Evolutionary conservation across 768 basidiomycete species (phyloP).

Genomic region (Suillus subalutaceus): DNA sequence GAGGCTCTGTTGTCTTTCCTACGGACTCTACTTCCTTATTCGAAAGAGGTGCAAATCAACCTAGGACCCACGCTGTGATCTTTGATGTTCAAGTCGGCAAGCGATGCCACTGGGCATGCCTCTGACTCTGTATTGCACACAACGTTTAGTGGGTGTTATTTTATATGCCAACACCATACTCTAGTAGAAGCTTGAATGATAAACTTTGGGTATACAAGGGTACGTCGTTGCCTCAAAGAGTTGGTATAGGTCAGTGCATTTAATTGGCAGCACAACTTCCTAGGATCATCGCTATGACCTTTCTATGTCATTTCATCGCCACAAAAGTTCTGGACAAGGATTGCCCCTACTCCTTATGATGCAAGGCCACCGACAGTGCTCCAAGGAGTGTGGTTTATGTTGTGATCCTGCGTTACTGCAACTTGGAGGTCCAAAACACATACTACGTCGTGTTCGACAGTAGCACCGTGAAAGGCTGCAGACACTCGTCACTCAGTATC

Average conservation of each 20-base stretch:
- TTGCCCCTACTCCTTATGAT: not conserved
- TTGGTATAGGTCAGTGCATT: not conserved
- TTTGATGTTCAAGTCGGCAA: not conserved
- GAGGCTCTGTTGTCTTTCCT: not conserved
- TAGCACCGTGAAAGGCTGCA: not conserved
- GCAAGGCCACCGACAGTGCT: not conserved
- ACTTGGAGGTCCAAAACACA: not conserved
- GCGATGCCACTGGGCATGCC: not conserved
- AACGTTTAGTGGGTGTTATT: not conserved
- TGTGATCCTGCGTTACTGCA: not conserved
- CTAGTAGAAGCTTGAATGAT: not conserved
- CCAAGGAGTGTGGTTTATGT: not conserved
- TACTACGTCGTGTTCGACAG: not conserved
- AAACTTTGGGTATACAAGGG: not conserved
- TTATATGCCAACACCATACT: not conserved
- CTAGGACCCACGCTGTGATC: not conserved
- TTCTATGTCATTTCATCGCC: not conserved
- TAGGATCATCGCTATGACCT: not conserved
- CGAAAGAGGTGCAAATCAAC: not conserved
- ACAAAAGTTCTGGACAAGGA: not conserved
- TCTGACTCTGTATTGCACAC: not conserved
- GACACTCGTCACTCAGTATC: not conserved
- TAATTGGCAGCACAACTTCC: not conserved
- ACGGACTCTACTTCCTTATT: not conserved
- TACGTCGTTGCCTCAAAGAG: not conserved